These are phyloP conservation scores for Cyclotella cryptica DNA, from an alignment of 108 stramenopile species.

Conservation along the genomic window DNA sequence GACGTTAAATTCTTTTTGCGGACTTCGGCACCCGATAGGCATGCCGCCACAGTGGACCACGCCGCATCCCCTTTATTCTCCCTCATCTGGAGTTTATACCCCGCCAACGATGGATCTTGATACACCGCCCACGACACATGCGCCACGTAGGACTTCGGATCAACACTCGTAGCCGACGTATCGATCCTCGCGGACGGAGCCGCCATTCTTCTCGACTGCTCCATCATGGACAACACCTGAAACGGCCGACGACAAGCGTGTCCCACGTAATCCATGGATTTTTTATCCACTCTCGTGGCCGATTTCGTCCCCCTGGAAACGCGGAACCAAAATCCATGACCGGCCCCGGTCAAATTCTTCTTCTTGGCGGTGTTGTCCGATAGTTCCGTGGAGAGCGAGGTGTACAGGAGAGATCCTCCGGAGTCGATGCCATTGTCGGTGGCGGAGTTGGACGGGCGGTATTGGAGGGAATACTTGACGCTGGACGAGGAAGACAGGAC, in stretches of 20 bases:
- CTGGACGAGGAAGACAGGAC: conserved; percentile 36
- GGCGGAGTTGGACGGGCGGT: conserved; percentile 52
- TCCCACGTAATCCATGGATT: conserved; percentile 44
- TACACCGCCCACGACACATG: conserved; percentile 27
- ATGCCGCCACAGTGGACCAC: conserved; percentile 76
- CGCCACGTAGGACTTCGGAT: conserved; percentile 66
- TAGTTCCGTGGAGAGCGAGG: conserved; percentile 63
- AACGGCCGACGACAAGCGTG: conserved; percentile 44
- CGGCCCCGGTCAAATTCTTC: conserved; percentile 62
- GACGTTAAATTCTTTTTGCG: conserved; percentile 80
- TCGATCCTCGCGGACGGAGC: conserved; percentile 43
- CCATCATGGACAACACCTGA: conserved; percentile 48
- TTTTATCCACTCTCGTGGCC: conserved; percentile 40
- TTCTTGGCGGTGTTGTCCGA: conserved; percentile 70
- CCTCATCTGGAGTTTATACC: conserved; percentile 84
- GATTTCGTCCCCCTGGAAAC: conserved; percentile 55
- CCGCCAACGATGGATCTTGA: conserved; percentile 21
- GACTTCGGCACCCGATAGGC: conserved; percentile 65
- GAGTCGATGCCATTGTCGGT: conserved; percentile 54
- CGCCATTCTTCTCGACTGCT: conserved; percentile 40
- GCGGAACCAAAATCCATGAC: conserved; percentile 67
- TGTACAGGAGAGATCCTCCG: conserved; percentile 52
- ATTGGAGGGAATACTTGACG: conserved; percentile 68
- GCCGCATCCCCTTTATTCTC: conserved; percentile 65
- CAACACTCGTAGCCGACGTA: conserved; percentile 44